Percentiles rank a stretch among this genome's conserved stretches.
phyloP scores from a whole-genome alignment of 768 basidiomycete species.

The Leccinum incarnatum region DNA sequence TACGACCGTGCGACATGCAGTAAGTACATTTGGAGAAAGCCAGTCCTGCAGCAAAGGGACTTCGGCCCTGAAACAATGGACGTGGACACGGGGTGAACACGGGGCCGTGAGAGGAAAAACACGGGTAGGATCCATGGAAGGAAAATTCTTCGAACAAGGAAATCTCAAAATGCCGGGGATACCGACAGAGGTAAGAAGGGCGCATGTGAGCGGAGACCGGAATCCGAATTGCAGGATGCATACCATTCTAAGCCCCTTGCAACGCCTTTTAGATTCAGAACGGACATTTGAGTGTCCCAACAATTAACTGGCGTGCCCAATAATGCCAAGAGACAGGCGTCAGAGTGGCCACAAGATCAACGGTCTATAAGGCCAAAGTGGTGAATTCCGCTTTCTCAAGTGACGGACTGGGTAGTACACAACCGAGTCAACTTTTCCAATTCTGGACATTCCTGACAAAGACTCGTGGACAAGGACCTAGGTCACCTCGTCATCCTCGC shows the following conservation, averaged over 20 bases:
- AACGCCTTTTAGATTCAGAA: neutral
- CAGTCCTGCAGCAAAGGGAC: neutral
- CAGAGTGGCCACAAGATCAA: conserved; percentile 9
- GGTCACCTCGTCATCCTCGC: conserved; percentile 21
- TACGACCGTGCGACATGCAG: conserved; percentile 2
- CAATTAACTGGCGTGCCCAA: neutral
- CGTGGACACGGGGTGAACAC: neutral
- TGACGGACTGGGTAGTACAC: neutral
- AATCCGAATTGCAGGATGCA: neutral
- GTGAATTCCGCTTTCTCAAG: conserved; percentile 3
- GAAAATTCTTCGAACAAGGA: neutral
- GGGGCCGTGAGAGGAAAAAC: neutral
- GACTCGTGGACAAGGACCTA: conserved; percentile 21
- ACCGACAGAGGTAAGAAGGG: neutral
- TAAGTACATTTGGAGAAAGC: neutral
- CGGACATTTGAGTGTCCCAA: neutral
- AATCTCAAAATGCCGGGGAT: neutral
- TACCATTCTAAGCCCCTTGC: neutral
- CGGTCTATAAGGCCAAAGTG: neutral
- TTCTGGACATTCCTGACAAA: neutral
- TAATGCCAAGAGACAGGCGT: conserved; percentile 5
- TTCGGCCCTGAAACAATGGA: neutral
- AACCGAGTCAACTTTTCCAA: neutral
- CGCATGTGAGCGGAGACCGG: neutral
- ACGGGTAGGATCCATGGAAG: neutral